These are phyloP conservation scores for Copromyces sp. DNA, from an alignment of 495 filamentous ascomycete genomes.

Conservation along the genomic window DNA sequence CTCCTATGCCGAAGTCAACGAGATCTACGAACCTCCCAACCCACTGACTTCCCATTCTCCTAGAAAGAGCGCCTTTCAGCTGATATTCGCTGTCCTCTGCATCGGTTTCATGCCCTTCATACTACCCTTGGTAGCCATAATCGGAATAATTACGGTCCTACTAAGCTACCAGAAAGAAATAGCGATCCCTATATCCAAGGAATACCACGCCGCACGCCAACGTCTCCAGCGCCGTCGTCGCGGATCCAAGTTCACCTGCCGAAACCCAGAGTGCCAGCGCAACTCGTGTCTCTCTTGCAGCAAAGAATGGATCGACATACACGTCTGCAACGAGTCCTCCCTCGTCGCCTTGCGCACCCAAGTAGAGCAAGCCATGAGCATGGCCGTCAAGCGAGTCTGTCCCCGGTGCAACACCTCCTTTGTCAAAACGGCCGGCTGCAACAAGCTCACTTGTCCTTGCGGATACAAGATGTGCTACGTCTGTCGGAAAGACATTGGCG, in stretches of 20 bases:
- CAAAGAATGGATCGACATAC: constrained; percentile 56
- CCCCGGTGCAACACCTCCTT: constrained; percentile 83
- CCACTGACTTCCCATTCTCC: background rate
- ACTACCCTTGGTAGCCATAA: constrained; percentile 28
- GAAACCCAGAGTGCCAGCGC: constrained; percentile 50
- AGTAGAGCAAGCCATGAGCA: constrained; percentile 81
- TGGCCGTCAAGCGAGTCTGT: constrained; percentile 91
- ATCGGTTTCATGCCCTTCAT: constrained; percentile 42
- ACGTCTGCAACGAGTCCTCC: constrained; percentile 75
- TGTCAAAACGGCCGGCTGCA: constrained; percentile 87
- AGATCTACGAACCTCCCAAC: constrained; percentile 53
- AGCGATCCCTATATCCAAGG: constrained; percentile 23
- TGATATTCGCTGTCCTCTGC: constrained; percentile 32
- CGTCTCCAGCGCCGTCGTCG: constrained; percentile 52
- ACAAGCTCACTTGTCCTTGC: constrained; percentile 95
- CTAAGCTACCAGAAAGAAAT: constrained; percentile 25
- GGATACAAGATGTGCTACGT: constrained; percentile 97
- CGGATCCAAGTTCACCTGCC: constrained; percentile 66
- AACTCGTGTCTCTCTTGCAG: constrained; percentile 69
- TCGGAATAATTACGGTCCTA: constrained; percentile 27
- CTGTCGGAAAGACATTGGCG: constrained; percentile 54
- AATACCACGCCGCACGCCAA: constrained; percentile 45
- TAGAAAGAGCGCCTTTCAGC: constrained; percentile 23
- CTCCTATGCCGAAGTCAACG: constrained; percentile 78
- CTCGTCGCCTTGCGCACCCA: constrained; percentile 74